Evolutionary conservation across 441 rosid species (phyloP).

Genomic region (Brassica balearica): DNA sequence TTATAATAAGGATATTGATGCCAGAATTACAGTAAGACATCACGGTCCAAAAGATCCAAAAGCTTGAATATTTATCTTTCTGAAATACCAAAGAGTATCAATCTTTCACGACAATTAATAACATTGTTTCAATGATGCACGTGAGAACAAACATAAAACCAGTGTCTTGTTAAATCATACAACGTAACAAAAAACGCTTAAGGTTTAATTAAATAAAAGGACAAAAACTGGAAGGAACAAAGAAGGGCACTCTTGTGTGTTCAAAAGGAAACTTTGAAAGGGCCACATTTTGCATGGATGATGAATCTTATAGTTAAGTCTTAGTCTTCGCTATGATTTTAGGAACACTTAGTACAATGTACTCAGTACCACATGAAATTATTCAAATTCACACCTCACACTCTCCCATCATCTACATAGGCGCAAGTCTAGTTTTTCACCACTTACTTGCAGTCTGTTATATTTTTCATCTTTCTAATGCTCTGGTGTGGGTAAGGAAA

Average conservation of each 20-base stretch:
- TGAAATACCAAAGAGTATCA: slow-evolving; percentile 2
- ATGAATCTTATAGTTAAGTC: slow-evolving; percentile 26
- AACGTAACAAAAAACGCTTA: slow-evolving; percentile 6
- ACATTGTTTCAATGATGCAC: slow-evolving; percentile 13
- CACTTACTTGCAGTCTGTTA: slow-evolving; percentile 12
- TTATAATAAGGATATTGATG: slow-evolving; percentile 1
- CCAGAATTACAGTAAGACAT: not conserved
- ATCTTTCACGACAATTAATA: slow-evolving; percentile 14
- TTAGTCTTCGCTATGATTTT: slow-evolving; percentile 33
- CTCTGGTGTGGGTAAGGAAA: slow-evolving; percentile 3
- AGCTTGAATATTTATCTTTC: not conserved
- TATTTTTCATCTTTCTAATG: not conserved
- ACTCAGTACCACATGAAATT: slow-evolving; percentile 31
- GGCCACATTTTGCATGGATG: slow-evolving; percentile 31
- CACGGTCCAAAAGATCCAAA: not conserved
- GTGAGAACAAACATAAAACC: slow-evolving; percentile 25
- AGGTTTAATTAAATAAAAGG: slow-evolving; percentile 8
- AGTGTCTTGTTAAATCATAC: slow-evolving; percentile 33
- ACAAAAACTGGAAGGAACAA: slow-evolving; percentile 33
- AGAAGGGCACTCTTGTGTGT: slow-evolving; percentile 35
- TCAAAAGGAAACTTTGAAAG: slow-evolving; percentile 31
- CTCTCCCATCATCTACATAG: slow-evolving; percentile 34
- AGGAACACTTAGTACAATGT: slow-evolving; percentile 41
- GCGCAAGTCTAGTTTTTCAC: slow-evolving; percentile 24
- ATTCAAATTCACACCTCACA: slow-evolving; percentile 39